Evolutionary conservation across 108 stramenopile genomes (phyloP).

Genomic region (Pseudonitzschia delicatissima): DNA sequence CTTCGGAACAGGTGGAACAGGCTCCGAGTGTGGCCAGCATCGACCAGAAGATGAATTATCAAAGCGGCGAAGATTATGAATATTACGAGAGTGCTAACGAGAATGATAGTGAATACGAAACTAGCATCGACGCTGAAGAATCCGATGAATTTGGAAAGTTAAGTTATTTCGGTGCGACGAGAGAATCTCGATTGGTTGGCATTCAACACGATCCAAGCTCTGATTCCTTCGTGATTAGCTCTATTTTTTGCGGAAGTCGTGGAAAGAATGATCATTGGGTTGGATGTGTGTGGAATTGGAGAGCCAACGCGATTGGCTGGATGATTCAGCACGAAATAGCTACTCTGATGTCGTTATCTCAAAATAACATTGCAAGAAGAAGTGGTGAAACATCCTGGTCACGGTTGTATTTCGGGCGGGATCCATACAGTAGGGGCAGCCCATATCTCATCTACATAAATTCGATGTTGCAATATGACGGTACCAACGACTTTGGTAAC

Average conservation of each 20-base stretch:
- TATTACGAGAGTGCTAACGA: too few species aligned
- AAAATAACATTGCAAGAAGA: background rate
- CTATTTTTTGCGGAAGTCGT: slow-evolving; percentile 7
- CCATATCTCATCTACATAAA: slow-evolving; percentile 19
- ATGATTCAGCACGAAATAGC: slow-evolving; percentile 16
- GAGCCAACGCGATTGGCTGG: slow-evolving; percentile 24
- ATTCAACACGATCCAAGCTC: slow-evolving; percentile 21
- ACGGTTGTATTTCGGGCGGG: slow-evolving; percentile 16
- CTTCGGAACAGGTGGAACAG: slow-evolving; percentile 26
- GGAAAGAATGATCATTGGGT: slow-evolving; percentile 9
- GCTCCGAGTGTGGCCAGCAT: slow-evolving; percentile 8
- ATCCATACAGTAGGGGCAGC: slow-evolving; percentile 4
- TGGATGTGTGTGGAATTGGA: slow-evolving; percentile 39
- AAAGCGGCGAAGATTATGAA: too few species aligned
- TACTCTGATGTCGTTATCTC: background rate
- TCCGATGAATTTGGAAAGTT: background rate
- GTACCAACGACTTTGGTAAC: background rate
- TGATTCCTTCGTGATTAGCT: slow-evolving; percentile 32
- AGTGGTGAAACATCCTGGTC: slow-evolving; percentile 11
- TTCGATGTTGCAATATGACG: slow-evolving; percentile 1
- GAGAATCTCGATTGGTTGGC: background rate
- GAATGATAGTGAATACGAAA: too few species aligned
- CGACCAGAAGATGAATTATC: too few species aligned
- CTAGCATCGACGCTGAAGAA: background rate
- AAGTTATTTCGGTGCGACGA: slow-evolving; percentile 2